Conservation (phyloP, 2,329 filamentous ascomycete genomes). For the Geosmithia morbida region DNA sequence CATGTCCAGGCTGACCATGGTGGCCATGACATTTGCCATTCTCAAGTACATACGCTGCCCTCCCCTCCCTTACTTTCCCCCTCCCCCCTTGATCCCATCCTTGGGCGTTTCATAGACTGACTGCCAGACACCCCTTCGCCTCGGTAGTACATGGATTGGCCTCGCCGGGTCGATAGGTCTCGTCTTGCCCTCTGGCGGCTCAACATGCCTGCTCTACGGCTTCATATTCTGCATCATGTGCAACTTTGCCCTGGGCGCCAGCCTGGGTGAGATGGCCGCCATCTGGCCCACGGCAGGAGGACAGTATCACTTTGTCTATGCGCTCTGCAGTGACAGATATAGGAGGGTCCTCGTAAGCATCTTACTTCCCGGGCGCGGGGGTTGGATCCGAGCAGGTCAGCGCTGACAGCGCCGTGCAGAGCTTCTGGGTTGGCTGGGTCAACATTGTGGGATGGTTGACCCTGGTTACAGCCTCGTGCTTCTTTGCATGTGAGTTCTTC, state of each 20-base stretch:
- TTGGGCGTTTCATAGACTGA: too few relatives aligned
- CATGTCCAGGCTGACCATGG: slow-evolving; percentile 19
- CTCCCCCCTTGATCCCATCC: too few relatives aligned
- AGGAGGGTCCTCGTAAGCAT: slow-evolving; percentile 17
- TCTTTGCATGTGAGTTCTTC: slow-evolving; percentile 20
- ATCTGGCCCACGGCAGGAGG: slow-evolving; percentile 31
- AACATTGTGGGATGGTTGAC: slow-evolving; percentile 31
- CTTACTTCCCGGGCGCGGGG: too few relatives aligned
- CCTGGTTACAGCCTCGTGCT: slow-evolving; percentile 25
- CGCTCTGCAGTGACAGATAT: slow-evolving; percentile 22
- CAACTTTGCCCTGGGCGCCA: slow-evolving; percentile 24
- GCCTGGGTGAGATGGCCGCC: slow-evolving; percentile 25
- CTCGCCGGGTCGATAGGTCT: slow-evolving; percentile 25
- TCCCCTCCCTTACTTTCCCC: not conserved
- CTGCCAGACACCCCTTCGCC: too few relatives aligned
- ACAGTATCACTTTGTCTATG: slow-evolving; percentile 29
- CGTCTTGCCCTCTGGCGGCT: slow-evolving; percentile 24
- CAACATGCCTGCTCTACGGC: slow-evolving; percentile 26
- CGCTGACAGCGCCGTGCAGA: slow-evolving; percentile 9
- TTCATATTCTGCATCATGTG: slow-evolving; percentile 30
- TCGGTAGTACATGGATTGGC: slow-evolving; percentile 14
- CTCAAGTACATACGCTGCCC: slow-evolving; percentile 18
- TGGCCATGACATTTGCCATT: slow-evolving; percentile 28
- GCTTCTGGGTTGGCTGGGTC: slow-evolving; percentile 27
- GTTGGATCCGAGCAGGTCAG: not conserved